These are phyloP conservation scores for Coprinopsis sp. DNA, from an alignment of 768 basidiomycete genomes.

Conservation along the genomic window DNA sequence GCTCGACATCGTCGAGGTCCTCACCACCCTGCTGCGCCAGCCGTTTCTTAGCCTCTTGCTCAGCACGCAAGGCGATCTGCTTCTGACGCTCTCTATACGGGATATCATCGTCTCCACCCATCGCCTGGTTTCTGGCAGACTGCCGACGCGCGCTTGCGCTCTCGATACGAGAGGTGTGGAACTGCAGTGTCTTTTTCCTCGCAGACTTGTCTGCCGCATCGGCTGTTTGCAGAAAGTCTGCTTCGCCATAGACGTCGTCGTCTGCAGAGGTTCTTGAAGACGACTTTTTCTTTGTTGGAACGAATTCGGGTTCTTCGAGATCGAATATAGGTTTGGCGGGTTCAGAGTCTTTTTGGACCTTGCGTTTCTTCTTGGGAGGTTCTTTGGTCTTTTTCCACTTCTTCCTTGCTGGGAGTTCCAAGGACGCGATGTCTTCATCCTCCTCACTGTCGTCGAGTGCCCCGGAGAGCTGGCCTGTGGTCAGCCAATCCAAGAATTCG, in stretches of 20 bases:
- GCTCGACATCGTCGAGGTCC: constrained; percentile 59
- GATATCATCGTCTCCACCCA: constrained; percentile 92
- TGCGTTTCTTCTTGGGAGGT: constrained; percentile 63
- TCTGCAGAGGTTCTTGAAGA: constrained; percentile 19
- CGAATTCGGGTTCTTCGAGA: constrained; percentile 76
- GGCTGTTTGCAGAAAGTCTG: constrained; percentile 55
- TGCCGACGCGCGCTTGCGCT: constrained; percentile 71
- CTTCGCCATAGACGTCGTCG: constrained; percentile 72
- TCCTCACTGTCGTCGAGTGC: constrained; percentile 23
- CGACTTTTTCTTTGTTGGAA: constrained; percentile 29
- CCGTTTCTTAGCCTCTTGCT: constrained; percentile 48
- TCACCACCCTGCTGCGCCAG: constrained; percentile 52
- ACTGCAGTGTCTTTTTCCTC: constrained; percentile 77
- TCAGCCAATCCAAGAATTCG: too few relatives aligned
- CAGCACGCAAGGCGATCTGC: constrained; percentile 51
- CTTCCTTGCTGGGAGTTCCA: not conserved
- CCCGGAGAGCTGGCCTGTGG: constrained; percentile 53
- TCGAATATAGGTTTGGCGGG: constrained; percentile 52
- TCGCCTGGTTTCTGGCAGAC: constrained; percentile 61
- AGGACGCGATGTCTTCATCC: not conserved
- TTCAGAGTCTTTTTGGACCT: constrained; percentile 35
- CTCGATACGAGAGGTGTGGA: constrained; percentile 92
- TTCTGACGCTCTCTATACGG: constrained; percentile 78
- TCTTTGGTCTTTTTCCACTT: constrained; percentile 17
- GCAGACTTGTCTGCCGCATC: constrained; percentile 84